Conservation (phyloP, 345 rosid species). For the Ailanthus altissimus region DNA sequence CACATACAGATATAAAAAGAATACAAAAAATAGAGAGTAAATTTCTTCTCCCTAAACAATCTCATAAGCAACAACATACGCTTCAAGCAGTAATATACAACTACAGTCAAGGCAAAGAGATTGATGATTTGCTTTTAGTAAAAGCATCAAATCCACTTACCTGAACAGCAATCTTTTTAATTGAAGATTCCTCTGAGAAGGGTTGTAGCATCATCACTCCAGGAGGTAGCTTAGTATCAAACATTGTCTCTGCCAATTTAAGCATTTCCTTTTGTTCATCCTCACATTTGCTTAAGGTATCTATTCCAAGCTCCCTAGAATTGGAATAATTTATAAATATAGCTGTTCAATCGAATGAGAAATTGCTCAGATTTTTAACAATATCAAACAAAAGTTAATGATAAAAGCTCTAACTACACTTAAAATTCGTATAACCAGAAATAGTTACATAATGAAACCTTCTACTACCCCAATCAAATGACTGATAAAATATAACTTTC, state of each 20-base stretch:
- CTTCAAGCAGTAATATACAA: neutral
- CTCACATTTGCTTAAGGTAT: constrained; percentile 55
- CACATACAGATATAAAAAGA: neutral
- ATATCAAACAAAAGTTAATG: neutral
- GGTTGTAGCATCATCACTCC: constrained; percentile 84
- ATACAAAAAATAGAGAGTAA: neutral
- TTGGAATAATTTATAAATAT: constrained; percentile 1
- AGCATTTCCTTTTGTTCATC: constrained; percentile 74
- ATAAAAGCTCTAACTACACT: neutral
- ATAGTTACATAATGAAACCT: neutral
- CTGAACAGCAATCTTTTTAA: constrained; percentile 75
- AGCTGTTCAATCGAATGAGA: constrained; percentile 4
- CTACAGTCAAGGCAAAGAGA: neutral
- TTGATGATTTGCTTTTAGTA: neutral
- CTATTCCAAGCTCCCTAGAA: constrained; percentile 82
- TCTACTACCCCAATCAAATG: neutral
- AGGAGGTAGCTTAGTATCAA: constrained; percentile 84
- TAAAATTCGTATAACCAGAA: constrained; percentile 3
- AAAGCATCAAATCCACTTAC: constrained; percentile 31
- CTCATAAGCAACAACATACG: neutral
- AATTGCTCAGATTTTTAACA: neutral
- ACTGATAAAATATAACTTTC: neutral
- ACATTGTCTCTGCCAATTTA: constrained; percentile 76
- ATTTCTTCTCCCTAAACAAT: neutral
- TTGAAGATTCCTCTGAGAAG: constrained; percentile 77